A percentile compares a stretch with the other conserved stretches of the same genome.
Evolutionary conservation across 805 yeast species (phyloP).

Genomic region (Ogataea methanolica): DNA sequence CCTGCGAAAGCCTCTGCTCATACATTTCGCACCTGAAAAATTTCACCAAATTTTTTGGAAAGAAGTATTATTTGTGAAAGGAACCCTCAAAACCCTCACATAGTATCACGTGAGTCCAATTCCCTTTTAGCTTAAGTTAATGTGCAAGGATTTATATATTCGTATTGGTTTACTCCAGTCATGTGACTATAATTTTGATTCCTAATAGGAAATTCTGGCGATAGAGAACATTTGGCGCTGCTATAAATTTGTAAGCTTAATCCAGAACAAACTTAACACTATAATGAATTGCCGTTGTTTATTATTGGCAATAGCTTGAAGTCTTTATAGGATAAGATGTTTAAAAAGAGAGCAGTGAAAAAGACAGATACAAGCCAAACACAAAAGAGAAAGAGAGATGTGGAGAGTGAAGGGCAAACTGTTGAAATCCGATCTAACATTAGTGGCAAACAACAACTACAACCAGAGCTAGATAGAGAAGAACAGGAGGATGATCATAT

Average conservation of each 20-base stretch:
- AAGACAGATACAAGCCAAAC: not conserved
- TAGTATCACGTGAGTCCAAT: slow-evolving; percentile 4
- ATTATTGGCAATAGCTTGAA: no score
- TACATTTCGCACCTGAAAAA: not conserved
- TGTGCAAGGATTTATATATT: no score
- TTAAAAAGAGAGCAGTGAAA: slow-evolving; percentile 1
- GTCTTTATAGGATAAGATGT: not conserved
- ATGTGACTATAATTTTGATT: no score
- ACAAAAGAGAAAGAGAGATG: not conserved
- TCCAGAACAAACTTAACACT: no score
- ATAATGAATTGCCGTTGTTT: no score
- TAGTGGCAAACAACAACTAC: not conserved
- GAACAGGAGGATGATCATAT: no score
- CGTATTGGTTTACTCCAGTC: no score
- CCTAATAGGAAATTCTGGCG: slow-evolving; percentile 10
- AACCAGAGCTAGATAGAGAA: not conserved
- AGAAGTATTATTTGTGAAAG: not conserved
- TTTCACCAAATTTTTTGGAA: not conserved
- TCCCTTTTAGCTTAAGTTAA: not conserved
- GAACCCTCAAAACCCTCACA: slow-evolving; percentile 1
- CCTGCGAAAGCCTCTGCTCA: no score
- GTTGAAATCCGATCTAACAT: not conserved
- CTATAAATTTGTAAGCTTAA: no score
- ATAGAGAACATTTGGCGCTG: not conserved
- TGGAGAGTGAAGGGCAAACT: not conserved